These are phyloP conservation scores for Yarrowia sp. DNA, from an alignment of 805 yeast genomes.

Conservation along the genomic window DNA sequence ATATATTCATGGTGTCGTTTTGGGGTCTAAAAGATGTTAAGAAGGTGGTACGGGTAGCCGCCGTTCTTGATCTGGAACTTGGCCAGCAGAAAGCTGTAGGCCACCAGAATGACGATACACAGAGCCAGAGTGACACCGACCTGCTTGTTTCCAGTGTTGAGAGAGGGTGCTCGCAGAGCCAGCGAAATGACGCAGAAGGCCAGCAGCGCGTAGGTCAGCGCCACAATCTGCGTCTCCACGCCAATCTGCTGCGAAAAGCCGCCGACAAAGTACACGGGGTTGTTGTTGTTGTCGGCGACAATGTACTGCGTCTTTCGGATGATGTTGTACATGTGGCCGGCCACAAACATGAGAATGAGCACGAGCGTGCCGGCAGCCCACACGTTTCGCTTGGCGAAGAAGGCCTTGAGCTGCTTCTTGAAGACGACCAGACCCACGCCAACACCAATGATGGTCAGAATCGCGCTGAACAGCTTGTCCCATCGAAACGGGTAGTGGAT, in stretches of 20 bases:
- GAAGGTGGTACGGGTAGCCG: slow-evolving; percentile 72
- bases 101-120: slow-evolving; percentile 48
- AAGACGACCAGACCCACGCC: slow-evolving; percentile 26
- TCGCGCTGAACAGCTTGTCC: slow-evolving; percentile 27
- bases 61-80: slow-evolving; percentile 68
- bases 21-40: slow-evolving; percentile 37
- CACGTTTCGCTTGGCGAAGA: slow-evolving; percentile 52
- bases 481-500: slow-evolving; percentile 40
- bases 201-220: slow-evolving; percentile 67
- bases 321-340: slow-evolving; percentile 92
- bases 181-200: slow-evolving; percentile 60
- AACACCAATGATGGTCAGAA: slow-evolving; percentile 27
- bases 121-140: slow-evolving; percentile 50
- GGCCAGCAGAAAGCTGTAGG: slow-evolving; percentile 61
- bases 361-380: slow-evolving; percentile 76
- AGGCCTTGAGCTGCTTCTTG: slow-evolving; percentile 39
- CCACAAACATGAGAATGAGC: slow-evolving; percentile 63
- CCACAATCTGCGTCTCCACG: slow-evolving; percentile 83
- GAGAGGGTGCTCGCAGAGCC: slow-evolving; percentile 54
- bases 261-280: slow-evolving; percentile 51
- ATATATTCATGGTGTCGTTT: background rate
- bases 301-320: slow-evolving; percentile 68
- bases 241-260: slow-evolving; percentile 80
- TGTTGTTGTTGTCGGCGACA: slow-evolving; percentile 45
- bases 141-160: slow-evolving; percentile 48